Conservation (phyloP, 2,329 filamentous ascomycete genomes). For the Ceratocystis variospora region DNA sequence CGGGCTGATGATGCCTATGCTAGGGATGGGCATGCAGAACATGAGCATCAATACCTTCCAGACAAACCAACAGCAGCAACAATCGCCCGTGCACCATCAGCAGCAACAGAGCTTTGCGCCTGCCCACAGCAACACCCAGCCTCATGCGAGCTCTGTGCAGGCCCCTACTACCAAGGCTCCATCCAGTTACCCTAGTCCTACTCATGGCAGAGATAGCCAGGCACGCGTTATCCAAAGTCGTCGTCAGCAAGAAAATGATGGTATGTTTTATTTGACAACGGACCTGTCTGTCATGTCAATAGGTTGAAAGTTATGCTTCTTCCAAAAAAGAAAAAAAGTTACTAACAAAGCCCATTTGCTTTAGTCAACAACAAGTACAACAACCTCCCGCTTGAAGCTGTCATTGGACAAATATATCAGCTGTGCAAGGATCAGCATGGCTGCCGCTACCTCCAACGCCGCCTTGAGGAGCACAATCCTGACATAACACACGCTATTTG, state of each 20-base stretch:
- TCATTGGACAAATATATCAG: constrained; percentile 70
- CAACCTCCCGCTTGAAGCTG: constrained; percentile 67
- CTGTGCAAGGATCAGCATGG: constrained; percentile 97
- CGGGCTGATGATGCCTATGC: constrained; percentile 37
- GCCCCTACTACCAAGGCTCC: not conserved
- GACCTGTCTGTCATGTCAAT: not conserved
- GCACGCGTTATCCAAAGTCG: constrained; percentile 62
- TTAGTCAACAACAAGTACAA: constrained; percentile 64
- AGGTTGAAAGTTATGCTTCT: not conserved
- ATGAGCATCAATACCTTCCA: constrained; percentile 32
- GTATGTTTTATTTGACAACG: constrained; percentile 29
- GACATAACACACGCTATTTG: constrained; percentile 88
- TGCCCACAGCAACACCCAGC: not conserved
- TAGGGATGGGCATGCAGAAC: constrained; percentile 49
- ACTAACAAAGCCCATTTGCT: constrained; percentile 1
- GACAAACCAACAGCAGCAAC: constrained; percentile 19
- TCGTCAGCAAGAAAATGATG: constrained; percentile 59
- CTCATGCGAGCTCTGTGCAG: constrained; percentile 7
- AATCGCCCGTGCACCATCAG: constrained; percentile 21
- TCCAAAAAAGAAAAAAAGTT: not conserved
- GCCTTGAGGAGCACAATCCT: constrained; percentile 76
- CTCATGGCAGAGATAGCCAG: constrained; percentile 57
- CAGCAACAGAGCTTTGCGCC: constrained; percentile 2
- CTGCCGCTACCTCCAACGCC: constrained; percentile 92
- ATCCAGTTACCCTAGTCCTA: constrained; percentile 14